Evolutionary conservation across 805 yeast genomes (phyloP), one percentile per base, ranked within the genome.

Genomic region (Kazachstania psychrophila): DNA sequence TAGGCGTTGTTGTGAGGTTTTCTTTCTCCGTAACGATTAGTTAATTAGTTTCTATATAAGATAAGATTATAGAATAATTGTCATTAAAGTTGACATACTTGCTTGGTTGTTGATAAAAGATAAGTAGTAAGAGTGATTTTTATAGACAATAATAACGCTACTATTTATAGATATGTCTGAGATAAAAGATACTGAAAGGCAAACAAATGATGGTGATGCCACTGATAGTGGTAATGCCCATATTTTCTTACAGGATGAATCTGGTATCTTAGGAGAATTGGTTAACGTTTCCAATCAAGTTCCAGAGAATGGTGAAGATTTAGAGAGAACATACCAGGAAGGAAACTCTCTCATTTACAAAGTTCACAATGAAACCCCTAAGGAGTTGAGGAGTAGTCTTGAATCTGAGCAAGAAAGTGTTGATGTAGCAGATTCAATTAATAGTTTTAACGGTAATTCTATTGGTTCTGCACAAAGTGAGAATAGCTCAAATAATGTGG

Each of bases 251-350:
- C 34, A 31, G 15, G 9, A 31, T 23, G 36, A 33, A 24, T 12
- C 36, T 4, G 23, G 15, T 8, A 24, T 24, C 10, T 14, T 33
- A 8, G 36, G 23, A 6, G 28, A 26, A 26, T 17, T 33, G 23
- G 24, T 33, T 5, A 33, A 24, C 17, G n/a, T 24, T 8, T 25
- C 36, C 15, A 33, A 24, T 14, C 34, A 31, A 17, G 5, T 6
- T 15, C 28, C 34, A 12, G 24, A 26, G 13, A n/a, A n/a, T n/a
- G n/a, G n/a, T n/a, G 28, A 24, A 25, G 36, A 33, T 13, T 23
- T 22, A n/a, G 36, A 18, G 13, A 24, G 12, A 18, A 17, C 23
- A 7, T 30, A 19, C 18, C 33, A 30, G 11, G 10, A 13, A 30
- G 24, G 9, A 11, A 12, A 22, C 14, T 19, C 33, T 19, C 13